Evolutionary conservation across 352 stramenopile species (phyloP), one percentile per base, ranked within the genome.

Genomic region (Halophytophthora polymorphica): DNA sequence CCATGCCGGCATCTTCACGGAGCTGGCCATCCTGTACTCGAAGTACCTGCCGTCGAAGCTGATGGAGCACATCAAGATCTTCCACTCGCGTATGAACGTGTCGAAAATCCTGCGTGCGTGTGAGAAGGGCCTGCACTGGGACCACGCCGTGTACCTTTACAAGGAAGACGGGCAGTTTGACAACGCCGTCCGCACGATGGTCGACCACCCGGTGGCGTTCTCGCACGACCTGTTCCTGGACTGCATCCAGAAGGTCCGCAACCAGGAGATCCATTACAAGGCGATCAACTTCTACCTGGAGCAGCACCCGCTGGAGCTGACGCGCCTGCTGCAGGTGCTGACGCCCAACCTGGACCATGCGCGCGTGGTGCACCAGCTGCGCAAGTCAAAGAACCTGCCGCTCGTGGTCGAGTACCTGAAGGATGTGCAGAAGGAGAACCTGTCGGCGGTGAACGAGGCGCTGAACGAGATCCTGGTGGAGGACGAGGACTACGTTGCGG

Each of bases 51-150:
- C 97, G 22, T 88, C 97, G 18, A 99, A 99, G 83, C 79, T 99
- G 18, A 99, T 99, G 97, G 97, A 99, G 64, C 97, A 99, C 75
- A 94, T 99, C 75, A 99, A 99, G 80, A 98, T 99, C 44, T 99
- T 99, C 85, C 98, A 98, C 81, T 97, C 77, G 54, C 96, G 98
- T 54, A 98, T 99, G 81, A 99, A 99, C 76, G 88, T 98, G 41
- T 97, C 94, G 50, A 99, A 99, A 83, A 80, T 97, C 29, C 60
- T 98, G 48, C 90, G 95, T 63, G 96, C 97, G 6, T 99, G 97
- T 69, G 97, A 99, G 80, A 97, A 98, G 76, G 97, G 96, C 31
- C 81, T 98, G 28, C 86, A 99, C 62, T 99, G 93, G 93, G 77
- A 98, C 55, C 97, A 99, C 68, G 93, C 97, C 56, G 96, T 99